Evolutionary conservation across 768 basidiomycete species (phyloP), one percentile per base, ranked within the genome.

Genomic region (Naganishia kalamii): DNA sequence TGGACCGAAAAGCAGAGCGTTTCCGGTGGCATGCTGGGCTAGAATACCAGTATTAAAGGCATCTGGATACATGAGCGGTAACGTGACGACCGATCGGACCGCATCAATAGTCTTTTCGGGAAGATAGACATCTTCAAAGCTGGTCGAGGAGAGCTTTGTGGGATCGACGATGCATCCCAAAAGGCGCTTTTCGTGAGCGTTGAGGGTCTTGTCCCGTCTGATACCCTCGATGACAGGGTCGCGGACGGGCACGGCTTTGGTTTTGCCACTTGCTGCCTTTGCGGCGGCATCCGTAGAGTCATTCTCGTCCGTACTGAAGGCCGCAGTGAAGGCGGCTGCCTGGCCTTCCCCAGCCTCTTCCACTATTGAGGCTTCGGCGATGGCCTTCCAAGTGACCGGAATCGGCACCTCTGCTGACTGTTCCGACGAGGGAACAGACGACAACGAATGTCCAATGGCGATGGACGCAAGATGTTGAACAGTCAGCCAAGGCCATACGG

Each of bases 41-140:
- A 97, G 80, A 61, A 97, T 88, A 40, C 92, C 92, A 73, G 85
- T 85, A 70, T 86, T 84, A 80, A 97, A 97, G 0, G 92, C 92
- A 35, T 84, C 80, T 8, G 92, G 92, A 72, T 91, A 85, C 27
- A 97, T 81, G 46, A 97, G 79, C 0, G 93, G 92, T 25, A 97
- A 78, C 1, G 91, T 92, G 11, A 96, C 90, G 62, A 94, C 85
- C 0, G 90, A 92, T 70, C 93, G 85, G 46, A 97, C 86, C 25
- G 90, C 88, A 77, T 97, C 92, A 51, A 94, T 88, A 0, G 92
- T 94, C 74, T 88, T 87, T 19, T 84, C 77, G 11, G 92, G 92
- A 46, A 97, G 83, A 75, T 93, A 90, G 27, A 96, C 92, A 69
- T 92, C 88, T 59, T 81, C 82, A 77, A 94, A 96, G 0, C 88